These are phyloP conservation scores for Xylaria sp. DNA, from an alignment of 2,329 filamentous ascomycete species.

Conservation along the genomic window DNA sequence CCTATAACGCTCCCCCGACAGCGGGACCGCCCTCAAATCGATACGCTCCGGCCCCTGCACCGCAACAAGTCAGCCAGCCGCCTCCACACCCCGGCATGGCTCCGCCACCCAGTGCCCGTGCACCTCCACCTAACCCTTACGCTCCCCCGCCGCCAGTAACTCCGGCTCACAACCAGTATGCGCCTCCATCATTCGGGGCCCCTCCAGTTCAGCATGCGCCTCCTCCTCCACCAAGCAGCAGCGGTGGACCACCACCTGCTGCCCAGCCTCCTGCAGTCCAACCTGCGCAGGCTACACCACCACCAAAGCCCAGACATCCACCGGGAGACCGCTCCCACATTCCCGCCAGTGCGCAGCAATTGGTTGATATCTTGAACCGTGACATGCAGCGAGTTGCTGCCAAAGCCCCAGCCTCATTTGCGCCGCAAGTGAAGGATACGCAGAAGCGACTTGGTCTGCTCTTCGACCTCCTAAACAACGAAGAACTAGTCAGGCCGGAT, in stretches of 20 bases:
- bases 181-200: constrained; percentile 49
- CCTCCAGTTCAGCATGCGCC: constrained; percentile 38
- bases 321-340: constrained; percentile 88
- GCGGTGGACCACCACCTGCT: constrained; percentile 33
- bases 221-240: constrained; percentile 40
- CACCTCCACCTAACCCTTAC: constrained; percentile 44
- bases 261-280: constrained; percentile 39
- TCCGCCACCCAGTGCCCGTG: constrained; percentile 35
- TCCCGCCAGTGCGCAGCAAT: constrained; percentile 64
- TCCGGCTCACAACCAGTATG: constrained; percentile 52
- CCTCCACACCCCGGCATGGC: constrained; percentile 31
- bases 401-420: constrained; percentile 80
- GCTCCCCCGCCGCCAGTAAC: constrained; percentile 44
- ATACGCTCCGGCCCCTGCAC: constrained; percentile 64
- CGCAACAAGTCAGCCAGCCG: constrained; percentile 47
- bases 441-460: constrained; percentile 87
- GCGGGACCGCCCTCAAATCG: constrained; percentile 65
- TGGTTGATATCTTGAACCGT: constrained; percentile 73
- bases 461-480: constrained; percentile 97
- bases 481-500: constrained; percentile 76
- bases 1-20: constrained; percentile 76
- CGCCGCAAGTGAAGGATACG: constrained; percentile 84
- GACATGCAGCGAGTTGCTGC: constrained; percentile 87
- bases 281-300: constrained; percentile 44
- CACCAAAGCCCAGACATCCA: constrained; percentile 64